Evolutionary conservation across 768 basidiomycete genomes (phyloP), one percentile per base, ranked within the genome.

Genomic region (Boletus reticuloceps): DNA sequence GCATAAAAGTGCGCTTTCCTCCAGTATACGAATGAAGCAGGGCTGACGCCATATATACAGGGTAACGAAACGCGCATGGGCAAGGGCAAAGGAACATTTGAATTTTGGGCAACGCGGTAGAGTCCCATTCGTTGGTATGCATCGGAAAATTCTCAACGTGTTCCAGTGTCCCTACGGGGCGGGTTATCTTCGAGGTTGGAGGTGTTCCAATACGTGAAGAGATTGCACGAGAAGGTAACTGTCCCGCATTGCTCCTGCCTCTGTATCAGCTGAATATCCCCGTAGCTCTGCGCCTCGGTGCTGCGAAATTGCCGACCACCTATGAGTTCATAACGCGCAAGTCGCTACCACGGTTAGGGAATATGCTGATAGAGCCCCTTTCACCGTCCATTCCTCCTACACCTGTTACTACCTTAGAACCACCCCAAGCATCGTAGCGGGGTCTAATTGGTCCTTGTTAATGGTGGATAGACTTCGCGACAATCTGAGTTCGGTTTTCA

Each of bases 111-210:
- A 27, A 91, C 89, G 55, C 84, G 92, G 91, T 93, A 63, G 51
- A 83, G 66, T 36, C 7, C 9, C 10, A 1, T 58, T 13, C 48
- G 40, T 51, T 13, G 20, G 16, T 9, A 9, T 44, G 22, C 13
- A 12, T 36, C 13, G 1, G 14, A 27, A 25, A 19, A 13, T 3
- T 31, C 47, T 58, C n/a, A 51, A 54, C 50, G 20, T 53, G 8
- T 17, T 45, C 20, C 59, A 94, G 94, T 44, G 92, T 94, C 1
- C 86, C 90, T 7, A 87, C 82, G 8, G 94, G 94, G 1, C 85
- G 92, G 29, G 94, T 98, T 14, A 82, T 99, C 22, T 91, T 98
- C 58, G 96, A 98, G 70, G 88, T 98, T 63, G 94, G 94, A 1
- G 95, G 96, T 1, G 78, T 79, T 2, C 90, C 89, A 7, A 86